Conservation (phyloP, 1,284 basidiomycete genomes). For the Trametes pubescens region DNA sequence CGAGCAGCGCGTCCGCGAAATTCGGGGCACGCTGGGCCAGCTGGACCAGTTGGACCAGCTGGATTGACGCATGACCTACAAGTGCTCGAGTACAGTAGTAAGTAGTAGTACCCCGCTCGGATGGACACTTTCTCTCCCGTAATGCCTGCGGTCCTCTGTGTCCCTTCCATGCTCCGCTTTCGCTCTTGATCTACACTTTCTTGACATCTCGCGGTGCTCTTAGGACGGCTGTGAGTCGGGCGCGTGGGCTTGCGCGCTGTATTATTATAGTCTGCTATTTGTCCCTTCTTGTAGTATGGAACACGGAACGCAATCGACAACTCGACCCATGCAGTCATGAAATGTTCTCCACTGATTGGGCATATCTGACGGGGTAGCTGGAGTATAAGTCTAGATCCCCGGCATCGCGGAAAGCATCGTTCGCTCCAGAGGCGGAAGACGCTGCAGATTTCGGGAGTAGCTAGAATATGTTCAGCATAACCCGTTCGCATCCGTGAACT, state of each 20-base stretch:
- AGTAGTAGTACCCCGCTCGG: constrained; percentile 1
- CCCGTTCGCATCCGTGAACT: no score
- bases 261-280: constrained; percentile 17
- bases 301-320: neutral
- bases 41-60: constrained; percentile 12
- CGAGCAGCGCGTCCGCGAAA: constrained; percentile 39
- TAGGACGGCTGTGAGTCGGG: constrained; percentile 7
- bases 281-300: constrained; percentile 15
- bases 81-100: neutral
- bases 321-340: neutral
- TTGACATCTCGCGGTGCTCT: constrained; percentile 10
- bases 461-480: no score
- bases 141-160: neutral
- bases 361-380: no score
- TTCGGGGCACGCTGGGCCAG: constrained; percentile 36
- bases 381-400: no score
- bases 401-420: no score
- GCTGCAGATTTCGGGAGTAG: no score
- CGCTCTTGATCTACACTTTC: constrained; percentile 6
- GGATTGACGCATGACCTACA: neutral
- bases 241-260: constrained; percentile 15
- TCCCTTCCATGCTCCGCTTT: neutral
- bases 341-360: neutral
- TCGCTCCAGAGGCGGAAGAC: no score
- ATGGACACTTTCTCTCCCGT: constrained; percentile 5